Conservation (phyloP, 345 rosid genomes). For the sweet orange (Citrus sinensis) region DNA sequence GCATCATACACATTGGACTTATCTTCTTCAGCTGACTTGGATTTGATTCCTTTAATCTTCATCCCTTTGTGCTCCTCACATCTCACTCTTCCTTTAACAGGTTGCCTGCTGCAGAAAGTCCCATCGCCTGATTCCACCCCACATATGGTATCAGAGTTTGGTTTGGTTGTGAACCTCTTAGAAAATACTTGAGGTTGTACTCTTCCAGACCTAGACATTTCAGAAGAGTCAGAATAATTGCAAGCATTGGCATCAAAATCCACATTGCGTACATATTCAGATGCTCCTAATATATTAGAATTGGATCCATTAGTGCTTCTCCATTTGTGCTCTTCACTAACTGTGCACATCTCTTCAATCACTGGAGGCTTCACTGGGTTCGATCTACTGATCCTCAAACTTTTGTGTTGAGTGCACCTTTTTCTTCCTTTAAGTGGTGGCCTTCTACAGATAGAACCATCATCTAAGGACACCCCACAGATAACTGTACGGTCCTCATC, state of each 20-base stretch:
- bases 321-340: slow-evolving; percentile 49
- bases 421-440: slow-evolving; percentile 56
- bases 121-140: slow-evolving; percentile 54
- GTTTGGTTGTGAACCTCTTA: not conserved
- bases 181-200: not conserved
- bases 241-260: slow-evolving; percentile 1
- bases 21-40: slow-evolving; percentile 10
- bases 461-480: slow-evolving; percentile 32
- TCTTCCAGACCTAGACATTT: not conserved
- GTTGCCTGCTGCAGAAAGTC: slow-evolving; percentile 37
- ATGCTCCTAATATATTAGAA: slow-evolving; percentile 1
- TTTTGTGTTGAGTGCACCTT: slow-evolving; percentile 41
- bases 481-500: slow-evolving; percentile 6
- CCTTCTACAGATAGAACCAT: slow-evolving; percentile 44
- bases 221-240: slow-evolving; percentile 1
- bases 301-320: slow-evolving; percentile 33
- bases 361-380: not conserved
- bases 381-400: not conserved
- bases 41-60: slow-evolving; percentile 38
- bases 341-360: not conserved
- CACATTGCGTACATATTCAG: not conserved
- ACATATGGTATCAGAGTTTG: slow-evolving; percentile 24
- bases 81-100: slow-evolving; percentile 53
- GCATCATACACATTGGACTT: not conserved
- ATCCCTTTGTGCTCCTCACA: slow-evolving; percentile 68